Evolutionary conservation across 2,329 filamentous ascomycete species (phyloP), one percentile per base, ranked within the genome.

Genomic region (Mycocentrospora acerina): DNA sequence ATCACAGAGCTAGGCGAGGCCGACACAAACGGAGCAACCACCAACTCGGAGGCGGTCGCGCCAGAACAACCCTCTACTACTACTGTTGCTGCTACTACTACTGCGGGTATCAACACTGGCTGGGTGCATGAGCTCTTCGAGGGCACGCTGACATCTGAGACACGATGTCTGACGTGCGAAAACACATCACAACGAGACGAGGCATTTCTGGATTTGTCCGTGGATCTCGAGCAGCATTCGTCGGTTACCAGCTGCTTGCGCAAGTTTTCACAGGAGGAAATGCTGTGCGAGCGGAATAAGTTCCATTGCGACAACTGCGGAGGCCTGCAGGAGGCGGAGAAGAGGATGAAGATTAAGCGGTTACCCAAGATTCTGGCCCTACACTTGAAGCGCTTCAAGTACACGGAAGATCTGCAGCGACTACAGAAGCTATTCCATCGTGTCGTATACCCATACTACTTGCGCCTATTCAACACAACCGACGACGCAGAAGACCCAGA

Each of bases 71-170:
- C 40, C 18, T 53, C 57, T 3, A 32, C 48, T 8, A n/a, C n/a
- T n/a, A n/a, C n/a, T n/a, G n/a, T n/a, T n/a, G n/a, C n/a, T n/a
- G n/a, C n/a, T n/a, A n/a, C n/a, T n/a, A n/a, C 40, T 2, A n/a
- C n/a, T n/a, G n/a, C n/a, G n/a, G n/a, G n/a, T n/a, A n/a, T n/a
- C n/a, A 72, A 70, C 42, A 68, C 69, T 7, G 67, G 89, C 46
- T 97, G 93, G 91, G 91, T 98, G 16, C 91, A 97, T 68, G 90
- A 96, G 59, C 83, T 98, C 25, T 98, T 98, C 54, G 91, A 98
- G 67, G 93, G 93, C 16, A 85, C 90, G 2, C 72, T 98, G 53
- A 95, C 90, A 4, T 98, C 93, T 8, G 93, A 98, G 71, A 98
- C 93, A 24, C 87, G 91, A 64, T 98, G 93, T 67, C 72, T 98